Evolutionary conservation across 2,329 filamentous ascomycete genomes (phyloP).

Genomic region (Plenodomus tracheiphilus): DNA sequence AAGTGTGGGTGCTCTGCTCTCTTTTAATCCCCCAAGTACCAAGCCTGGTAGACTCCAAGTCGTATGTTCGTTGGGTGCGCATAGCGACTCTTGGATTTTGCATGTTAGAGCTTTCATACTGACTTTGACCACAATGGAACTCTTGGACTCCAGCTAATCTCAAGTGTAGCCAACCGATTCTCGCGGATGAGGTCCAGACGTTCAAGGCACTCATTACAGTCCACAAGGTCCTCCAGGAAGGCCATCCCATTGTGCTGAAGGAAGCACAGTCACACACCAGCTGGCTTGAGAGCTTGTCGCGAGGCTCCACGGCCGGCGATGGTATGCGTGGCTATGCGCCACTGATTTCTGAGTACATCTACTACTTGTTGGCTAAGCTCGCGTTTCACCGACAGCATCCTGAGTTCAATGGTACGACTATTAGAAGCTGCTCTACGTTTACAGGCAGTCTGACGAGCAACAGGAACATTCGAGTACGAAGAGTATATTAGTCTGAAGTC

Average conservation of each 20-base stretch:
- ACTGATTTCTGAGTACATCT: constrained; percentile 94
- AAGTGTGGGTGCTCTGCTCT: constrained; percentile 68
- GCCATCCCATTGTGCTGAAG: constrained; percentile 81
- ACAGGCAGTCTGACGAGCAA: constrained; percentile 18
- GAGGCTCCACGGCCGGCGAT: constrained; percentile 75
- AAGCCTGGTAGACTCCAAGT: not conserved
- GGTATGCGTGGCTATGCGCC: constrained; percentile 86
- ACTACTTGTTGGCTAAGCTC: constrained; percentile 90
- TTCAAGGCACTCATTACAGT: constrained; percentile 98
- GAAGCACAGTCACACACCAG: constrained; percentile 86
- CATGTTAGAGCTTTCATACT: not conserved
- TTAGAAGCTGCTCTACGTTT: not conserved
- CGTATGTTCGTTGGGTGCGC: not conserved
- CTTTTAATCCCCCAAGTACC: not conserved
- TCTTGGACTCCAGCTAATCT: not conserved
- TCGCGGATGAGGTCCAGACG: constrained; percentile 97
- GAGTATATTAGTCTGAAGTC: constrained; percentile 98
- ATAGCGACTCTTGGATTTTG: not conserved
- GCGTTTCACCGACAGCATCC: constrained; percentile 96
- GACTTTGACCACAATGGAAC: not conserved
- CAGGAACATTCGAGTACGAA: constrained; percentile 91
- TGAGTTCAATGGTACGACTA: constrained; percentile 81
- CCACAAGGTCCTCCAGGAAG: constrained; percentile 96
- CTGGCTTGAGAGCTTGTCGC: constrained; percentile 91
- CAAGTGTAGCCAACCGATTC: constrained; percentile 79